Base-by-base conservation (phyloP, 768 basidiomycete species). In the Suillus alpinus region DNA sequence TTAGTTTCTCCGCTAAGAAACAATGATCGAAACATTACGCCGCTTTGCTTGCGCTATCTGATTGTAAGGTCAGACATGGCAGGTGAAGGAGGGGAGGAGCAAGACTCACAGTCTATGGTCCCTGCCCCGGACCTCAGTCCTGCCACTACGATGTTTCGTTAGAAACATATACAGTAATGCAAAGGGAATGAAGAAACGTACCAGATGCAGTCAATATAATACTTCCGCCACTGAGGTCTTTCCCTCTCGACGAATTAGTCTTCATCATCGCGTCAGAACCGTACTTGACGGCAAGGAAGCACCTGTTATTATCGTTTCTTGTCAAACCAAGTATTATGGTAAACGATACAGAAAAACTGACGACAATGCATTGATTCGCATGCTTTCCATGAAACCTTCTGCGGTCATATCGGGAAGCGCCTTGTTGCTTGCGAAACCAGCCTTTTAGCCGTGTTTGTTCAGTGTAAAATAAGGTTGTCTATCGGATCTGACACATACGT, bases 31-130 rank as follows among this genome's bases (percentile, higher is more conserved):
- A 59, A 61, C 18, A 13, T 76, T 69, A 94, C 93, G 93, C 93
- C 36, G 94, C 91, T 79, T 97, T 97, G 66, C 91, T 92, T 56
- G 94, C 94, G 66, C 92, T 94, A 67, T 96, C 94, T 89, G 72
- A 58, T 62, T 20, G 64, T 51, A 46, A 62, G 59, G 55, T 74
- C 66, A 66, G 65, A 64, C 9, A 61, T 39, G 4, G 40, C n/a
- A 39, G 4, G 8, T 46, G 18, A 18, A 39, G 8, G 12, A n/a
- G 46, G 10, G 55, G 18, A 43, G 6, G 13, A 50, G 32, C 7
- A 40, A 7, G 26, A 63, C 89, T 77, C 68, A 93, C 91, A 95
- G 64, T 95, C 91, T 51, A 89, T 71, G 0, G 91, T 74, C 2
- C 94, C 94, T 5, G 87, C 92, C 8, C 93, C 94, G 6, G 90